Conservation (phyloP, 1,284 basidiomycete species). For the Porogramme epimiltina region DNA sequence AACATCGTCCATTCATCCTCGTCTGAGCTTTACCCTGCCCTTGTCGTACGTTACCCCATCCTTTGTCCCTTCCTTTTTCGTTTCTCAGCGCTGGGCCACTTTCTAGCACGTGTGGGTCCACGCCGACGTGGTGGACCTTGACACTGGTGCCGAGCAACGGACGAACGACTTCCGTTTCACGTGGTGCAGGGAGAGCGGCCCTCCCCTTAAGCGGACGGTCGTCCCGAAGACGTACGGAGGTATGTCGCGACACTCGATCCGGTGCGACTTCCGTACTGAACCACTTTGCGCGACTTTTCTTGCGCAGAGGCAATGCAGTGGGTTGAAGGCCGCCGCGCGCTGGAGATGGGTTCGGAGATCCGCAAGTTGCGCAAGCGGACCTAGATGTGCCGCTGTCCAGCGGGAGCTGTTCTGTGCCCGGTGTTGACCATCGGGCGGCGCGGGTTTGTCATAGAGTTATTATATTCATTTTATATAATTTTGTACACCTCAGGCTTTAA, state of each 20-base stretch:
- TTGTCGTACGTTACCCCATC: slow-evolving; percentile 44
- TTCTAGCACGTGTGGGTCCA: slow-evolving; percentile 69
- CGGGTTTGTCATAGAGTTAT: no score
- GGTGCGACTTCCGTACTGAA: not conserved
- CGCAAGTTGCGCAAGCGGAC: slow-evolving; percentile 34
- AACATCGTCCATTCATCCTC: slow-evolving; percentile 61
- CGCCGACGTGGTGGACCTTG: slow-evolving; percentile 76
- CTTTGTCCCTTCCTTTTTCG: not conserved
- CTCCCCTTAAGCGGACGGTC: slow-evolving; percentile 51
- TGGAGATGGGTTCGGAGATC: slow-evolving; percentile 65
- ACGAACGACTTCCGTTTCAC: slow-evolving; percentile 77
- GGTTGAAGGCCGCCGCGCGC: slow-evolving; percentile 74
- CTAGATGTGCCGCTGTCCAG: not conserved
- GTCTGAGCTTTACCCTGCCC: slow-evolving; percentile 43
- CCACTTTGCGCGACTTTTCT: not conserved
- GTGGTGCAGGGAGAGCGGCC: slow-evolving; percentile 52
- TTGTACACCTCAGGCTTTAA: no score
- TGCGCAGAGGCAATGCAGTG: slow-evolving; percentile 76
- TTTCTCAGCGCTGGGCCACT: not conserved
- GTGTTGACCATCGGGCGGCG: no score
- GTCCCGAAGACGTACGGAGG: slow-evolving; percentile 75
- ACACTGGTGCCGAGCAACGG: slow-evolving; percentile 65
- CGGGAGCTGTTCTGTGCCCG: no score
- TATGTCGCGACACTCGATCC: slow-evolving; percentile 27
- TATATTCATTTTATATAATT: no score